These are phyloP conservation scores for Globisporangium ultimum DNA, from an alignment of 352 stramenopile genomes.

Conservation along the genomic window DNA sequence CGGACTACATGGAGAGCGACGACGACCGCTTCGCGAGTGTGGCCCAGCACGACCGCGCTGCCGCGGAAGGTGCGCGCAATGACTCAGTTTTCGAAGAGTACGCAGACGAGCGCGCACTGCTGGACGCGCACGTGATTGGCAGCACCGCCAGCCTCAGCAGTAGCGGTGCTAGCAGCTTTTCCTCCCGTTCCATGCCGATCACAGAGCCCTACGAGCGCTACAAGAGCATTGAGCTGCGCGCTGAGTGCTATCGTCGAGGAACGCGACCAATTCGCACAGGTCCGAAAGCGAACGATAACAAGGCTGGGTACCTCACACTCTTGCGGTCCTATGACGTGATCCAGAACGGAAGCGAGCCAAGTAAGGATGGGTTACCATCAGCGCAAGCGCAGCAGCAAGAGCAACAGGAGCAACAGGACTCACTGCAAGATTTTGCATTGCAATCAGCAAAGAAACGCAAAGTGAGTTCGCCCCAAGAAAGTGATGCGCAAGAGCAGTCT, in stretches of 20 bases:
- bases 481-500: neutral
- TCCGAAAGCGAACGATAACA: constrained; percentile 18
- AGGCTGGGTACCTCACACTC: constrained; percentile 18
- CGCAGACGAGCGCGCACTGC: neutral
- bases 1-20: constrained; percentile 6
- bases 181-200: constrained; percentile 5
- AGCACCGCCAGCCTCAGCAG: neutral
- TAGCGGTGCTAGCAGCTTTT: neutral
- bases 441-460: constrained; percentile 5
- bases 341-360: constrained; percentile 4
- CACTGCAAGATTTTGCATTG: neutral
- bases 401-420: neutral
- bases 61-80: neutral
- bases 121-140: constrained; percentile 3
- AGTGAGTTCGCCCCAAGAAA: neutral
- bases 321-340: constrained; percentile 11
- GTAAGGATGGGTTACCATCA: neutral
- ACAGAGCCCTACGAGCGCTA: constrained; percentile 19
- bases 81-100: constrained; percentile 6
- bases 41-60: neutral
- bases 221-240: constrained; percentile 19
- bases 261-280: constrained; percentile 11
- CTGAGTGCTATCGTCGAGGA: constrained; percentile 22
- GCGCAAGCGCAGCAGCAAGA: neutral
- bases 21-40: constrained; percentile 5